Evolutionary conservation across 495 filamentous ascomycete genomes (phyloP).

Genomic region (Penicillium samsonianum): DNA sequence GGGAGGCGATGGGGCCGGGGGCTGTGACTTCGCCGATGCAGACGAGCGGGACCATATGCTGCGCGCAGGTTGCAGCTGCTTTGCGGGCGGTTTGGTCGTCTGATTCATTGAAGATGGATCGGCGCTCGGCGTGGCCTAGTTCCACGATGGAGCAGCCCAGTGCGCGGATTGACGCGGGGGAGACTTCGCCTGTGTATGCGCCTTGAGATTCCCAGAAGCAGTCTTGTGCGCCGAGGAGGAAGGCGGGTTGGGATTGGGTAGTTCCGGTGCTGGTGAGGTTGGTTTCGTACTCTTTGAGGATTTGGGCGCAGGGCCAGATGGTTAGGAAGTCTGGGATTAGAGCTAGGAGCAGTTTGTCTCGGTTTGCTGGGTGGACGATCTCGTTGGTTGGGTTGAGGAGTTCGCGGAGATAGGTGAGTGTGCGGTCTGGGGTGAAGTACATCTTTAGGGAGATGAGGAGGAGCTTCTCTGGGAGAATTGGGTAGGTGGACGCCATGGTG

Average conservation of each 20-base stretch:
- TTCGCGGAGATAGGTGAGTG: slow-evolving; percentile 59
- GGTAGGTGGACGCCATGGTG: slow-evolving; percentile 37
- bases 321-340: slow-evolving; percentile 78
- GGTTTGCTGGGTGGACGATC: slow-evolving; percentile 43
- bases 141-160: slow-evolving; percentile 72
- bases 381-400: slow-evolving; percentile 51
- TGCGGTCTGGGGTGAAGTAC: slow-evolving; percentile 73
- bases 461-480: slow-evolving; percentile 60
- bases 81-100: slow-evolving; percentile 64
- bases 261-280: slow-evolving; percentile 29
- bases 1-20: slow-evolving; percentile 48
- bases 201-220: slow-evolving; percentile 61
- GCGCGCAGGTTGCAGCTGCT: slow-evolving; percentile 61
- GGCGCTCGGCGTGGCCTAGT: slow-evolving; percentile 77
- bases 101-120: slow-evolving; percentile 68
- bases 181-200: slow-evolving; percentile 77
- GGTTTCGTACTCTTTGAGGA: slow-evolving; percentile 45
- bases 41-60: slow-evolving; percentile 74
- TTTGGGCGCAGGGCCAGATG: slow-evolving; percentile 56
- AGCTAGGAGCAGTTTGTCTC: slow-evolving; percentile 81
- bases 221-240: slow-evolving; percentile 76
- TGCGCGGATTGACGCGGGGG: slow-evolving; percentile 61
- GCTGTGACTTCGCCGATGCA: slow-evolving; percentile 71
- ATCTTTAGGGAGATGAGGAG: slow-evolving; percentile 82
- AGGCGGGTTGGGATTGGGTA: slow-evolving; percentile 32